A percentile compares a stretch with the other conserved stretches of the same genome.
Evolutionary conservation across 2,329 filamentous ascomycete species (phyloP).

Genomic region (Cercospora beticola): DNA sequence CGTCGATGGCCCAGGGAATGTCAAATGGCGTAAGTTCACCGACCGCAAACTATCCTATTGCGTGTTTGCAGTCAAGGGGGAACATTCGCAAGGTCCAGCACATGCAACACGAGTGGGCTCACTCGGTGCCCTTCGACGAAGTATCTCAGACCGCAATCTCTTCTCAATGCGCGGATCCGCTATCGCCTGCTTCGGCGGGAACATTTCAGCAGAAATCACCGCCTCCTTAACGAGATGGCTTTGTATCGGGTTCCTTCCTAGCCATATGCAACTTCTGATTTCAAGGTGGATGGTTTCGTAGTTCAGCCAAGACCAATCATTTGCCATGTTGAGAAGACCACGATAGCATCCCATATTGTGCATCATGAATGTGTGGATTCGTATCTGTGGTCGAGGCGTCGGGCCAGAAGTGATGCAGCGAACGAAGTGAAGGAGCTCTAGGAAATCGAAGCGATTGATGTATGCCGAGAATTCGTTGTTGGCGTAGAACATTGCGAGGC

Average conservation of each 20-base stretch:
- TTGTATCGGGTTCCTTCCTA: constrained; percentile 1
- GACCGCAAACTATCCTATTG: background rate
- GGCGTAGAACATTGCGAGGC: constrained; percentile 24
- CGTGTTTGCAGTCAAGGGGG: background rate
- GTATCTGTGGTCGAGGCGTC: background rate
- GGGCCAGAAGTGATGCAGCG: constrained; percentile 10
- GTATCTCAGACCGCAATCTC: background rate
- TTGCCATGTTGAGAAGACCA: constrained; percentile 1
- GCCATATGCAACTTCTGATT: constrained; percentile 1
- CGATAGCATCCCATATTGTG: constrained; percentile 16
- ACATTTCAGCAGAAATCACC: background rate
- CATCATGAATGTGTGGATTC: constrained; percentile 6
- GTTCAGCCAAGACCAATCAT: constrained; percentile 7
- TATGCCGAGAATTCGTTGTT: constrained; percentile 20
- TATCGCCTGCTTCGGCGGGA: background rate
- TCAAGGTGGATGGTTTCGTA: background rate
- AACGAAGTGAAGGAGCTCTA: constrained; percentile 4
- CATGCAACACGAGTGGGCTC: background rate
- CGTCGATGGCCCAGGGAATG: background rate
- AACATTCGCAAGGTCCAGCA: background rate
- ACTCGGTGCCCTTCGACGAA: background rate
- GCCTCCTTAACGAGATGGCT: constrained; percentile 4
- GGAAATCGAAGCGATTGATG: constrained; percentile 16
- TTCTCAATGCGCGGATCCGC: background rate
- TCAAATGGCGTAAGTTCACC: background rate